Conservation (phyloP, 192 early-diverging fungal species). For the Thamnidium elegans region DNA sequence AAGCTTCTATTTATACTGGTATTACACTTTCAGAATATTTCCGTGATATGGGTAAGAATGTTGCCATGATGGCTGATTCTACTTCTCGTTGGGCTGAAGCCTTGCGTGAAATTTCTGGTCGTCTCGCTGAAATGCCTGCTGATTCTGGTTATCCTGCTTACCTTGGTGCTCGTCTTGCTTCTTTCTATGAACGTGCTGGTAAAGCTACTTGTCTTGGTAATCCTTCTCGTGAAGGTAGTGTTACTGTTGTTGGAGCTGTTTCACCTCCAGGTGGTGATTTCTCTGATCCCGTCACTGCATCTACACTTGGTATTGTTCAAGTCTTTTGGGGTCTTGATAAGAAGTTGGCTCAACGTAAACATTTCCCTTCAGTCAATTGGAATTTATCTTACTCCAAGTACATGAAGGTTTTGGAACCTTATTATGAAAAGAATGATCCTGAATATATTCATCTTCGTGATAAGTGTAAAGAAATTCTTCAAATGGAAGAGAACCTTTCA, state of each 20-base stretch:
- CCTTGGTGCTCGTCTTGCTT: constrained; percentile 96
- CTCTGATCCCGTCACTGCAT: constrained; percentile 96
- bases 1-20: constrained; percentile 99
- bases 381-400: constrained; percentile 97
- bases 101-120: constrained; percentile 99
- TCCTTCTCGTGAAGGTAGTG: constrained; percentile 88
- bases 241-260: constrained; percentile 98
- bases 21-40: constrained; percentile 99
- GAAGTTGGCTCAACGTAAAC: constrained; percentile 99
- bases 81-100: constrained; percentile 99
- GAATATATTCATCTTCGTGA: constrained; percentile 92
- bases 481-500: constrained; percentile 96
- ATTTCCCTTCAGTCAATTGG: constrained; percentile 99
- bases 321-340: constrained; percentile 99
- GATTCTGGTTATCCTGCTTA: constrained; percentile 98
- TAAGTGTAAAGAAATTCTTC: constrained; percentile 96
- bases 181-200: constrained; percentile 99
- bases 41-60: constrained; percentile 99
- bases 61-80: constrained; percentile 99
- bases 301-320: constrained; percentile 98
- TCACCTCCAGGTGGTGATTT: constrained; percentile 99
- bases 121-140: constrained; percentile 99
- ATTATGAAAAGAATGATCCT: constrained; percentile 92
- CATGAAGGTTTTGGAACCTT: constrained; percentile 93
- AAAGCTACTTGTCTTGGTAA: constrained; percentile 96